phyloP scores from a whole-genome alignment of 2,329 filamentous ascomycete genomes.

The Drechslerella dactyloides region DNA sequence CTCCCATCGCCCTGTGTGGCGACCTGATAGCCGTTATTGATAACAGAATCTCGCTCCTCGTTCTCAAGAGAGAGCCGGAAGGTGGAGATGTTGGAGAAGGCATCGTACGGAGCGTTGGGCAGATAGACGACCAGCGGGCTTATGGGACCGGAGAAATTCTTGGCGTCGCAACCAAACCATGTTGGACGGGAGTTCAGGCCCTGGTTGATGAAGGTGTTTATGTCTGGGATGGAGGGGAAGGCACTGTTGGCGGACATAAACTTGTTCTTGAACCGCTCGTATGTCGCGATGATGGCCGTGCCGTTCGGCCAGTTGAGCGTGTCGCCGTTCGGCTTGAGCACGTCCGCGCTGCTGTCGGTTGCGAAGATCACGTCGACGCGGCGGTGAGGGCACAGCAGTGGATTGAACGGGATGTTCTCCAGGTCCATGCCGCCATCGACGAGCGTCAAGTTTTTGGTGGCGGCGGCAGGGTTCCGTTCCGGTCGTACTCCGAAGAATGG shows the following conservation, averaged over 20 bases:
- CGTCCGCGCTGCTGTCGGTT: slow-evolving; percentile 78
- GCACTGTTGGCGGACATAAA: slow-evolving; percentile 69
- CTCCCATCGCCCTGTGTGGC: slow-evolving; percentile 84
- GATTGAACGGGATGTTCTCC: slow-evolving; percentile 80
- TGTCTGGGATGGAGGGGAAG: slow-evolving; percentile 75
- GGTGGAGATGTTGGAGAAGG: slow-evolving; percentile 78
- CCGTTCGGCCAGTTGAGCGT: slow-evolving; percentile 75
- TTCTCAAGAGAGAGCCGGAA: slow-evolving; percentile 71
- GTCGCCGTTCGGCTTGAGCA: slow-evolving; percentile 56
- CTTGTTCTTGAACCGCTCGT: slow-evolving; percentile 65
- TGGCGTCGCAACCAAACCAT: slow-evolving; percentile 78
- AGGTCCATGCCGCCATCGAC: slow-evolving; percentile 80
- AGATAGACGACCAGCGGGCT: slow-evolving; percentile 81
- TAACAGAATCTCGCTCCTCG: slow-evolving; percentile 75
- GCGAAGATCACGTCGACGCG: slow-evolving; percentile 81
- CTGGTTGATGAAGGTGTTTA: slow-evolving; percentile 78
- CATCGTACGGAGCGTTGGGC: slow-evolving; percentile 81
- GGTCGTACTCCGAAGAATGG: slow-evolving; percentile 74
- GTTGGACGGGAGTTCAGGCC: slow-evolving; percentile 75
- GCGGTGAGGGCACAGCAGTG: slow-evolving; percentile 75
- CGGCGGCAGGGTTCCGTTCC: slow-evolving; percentile 66
- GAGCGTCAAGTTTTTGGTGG: slow-evolving; percentile 67
- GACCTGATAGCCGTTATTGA: slow-evolving; percentile 83
- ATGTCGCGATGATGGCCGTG: slow-evolving; percentile 75
- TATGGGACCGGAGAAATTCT: slow-evolving; percentile 65